phyloP scores from a whole-genome alignment of 2,329 filamentous ascomycete species.

The Beauveria sp. region DNA sequence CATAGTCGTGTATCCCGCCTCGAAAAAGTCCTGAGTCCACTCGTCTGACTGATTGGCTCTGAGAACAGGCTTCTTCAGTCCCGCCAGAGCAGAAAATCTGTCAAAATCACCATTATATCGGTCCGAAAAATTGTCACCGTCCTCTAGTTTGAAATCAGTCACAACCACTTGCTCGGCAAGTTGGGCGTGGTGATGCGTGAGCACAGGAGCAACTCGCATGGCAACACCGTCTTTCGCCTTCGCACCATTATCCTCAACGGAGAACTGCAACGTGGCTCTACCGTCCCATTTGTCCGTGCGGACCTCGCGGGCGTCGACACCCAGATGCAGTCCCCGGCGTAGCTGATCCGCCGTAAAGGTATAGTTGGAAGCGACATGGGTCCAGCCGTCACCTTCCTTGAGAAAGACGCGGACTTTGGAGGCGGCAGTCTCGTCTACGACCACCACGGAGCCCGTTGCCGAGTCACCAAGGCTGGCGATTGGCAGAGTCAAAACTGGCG shows the following conservation, averaged over 20 bases:
- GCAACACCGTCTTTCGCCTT: constrained; percentile 20
- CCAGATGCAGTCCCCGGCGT: constrained; percentile 23
- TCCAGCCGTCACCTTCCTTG: constrained; percentile 19
- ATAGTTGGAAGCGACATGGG: constrained; percentile 16
- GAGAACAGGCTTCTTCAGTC: background rate
- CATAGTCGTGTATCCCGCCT: constrained; percentile 4
- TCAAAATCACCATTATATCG: background rate
- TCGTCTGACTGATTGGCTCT: background rate
- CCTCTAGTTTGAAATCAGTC: background rate
- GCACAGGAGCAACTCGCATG: constrained; percentile 27
- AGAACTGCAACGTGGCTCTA: constrained; percentile 21
- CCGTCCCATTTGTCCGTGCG: constrained; percentile 21
- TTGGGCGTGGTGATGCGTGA: constrained; percentile 30
- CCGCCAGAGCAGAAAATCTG: background rate
- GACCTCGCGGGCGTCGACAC: constrained; percentile 27
- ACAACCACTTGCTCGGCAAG: constrained; percentile 20
- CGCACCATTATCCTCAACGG: constrained; percentile 18
- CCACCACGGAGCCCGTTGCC: constrained; percentile 15
- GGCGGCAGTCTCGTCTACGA: constrained; percentile 11
- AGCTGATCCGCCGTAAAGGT: constrained; percentile 23
- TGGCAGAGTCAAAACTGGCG: constrained; percentile 25
- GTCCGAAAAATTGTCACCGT: background rate
- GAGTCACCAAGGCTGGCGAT: constrained; percentile 12
- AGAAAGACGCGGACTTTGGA: constrained; percentile 23
- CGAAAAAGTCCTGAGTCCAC: constrained; percentile 8